Evolutionary conservation across 1,139 yeast genomes (phyloP), one percentile per base, ranked within the genome.

Genomic region (Pneumocystis carinii): DNA sequence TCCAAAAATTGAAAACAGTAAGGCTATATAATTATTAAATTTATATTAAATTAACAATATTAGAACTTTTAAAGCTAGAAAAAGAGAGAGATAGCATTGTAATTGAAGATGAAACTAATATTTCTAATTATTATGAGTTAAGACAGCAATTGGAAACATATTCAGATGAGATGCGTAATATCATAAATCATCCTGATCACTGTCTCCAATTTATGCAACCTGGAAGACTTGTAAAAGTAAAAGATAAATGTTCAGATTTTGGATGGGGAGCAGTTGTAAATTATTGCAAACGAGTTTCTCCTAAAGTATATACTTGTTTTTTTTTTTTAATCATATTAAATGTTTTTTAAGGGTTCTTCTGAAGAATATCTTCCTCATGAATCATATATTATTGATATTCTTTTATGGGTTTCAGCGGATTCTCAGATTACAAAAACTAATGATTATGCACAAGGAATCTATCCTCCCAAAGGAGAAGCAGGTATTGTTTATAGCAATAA

Each of bases 251-350:
- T n/a, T 65, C 64, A 24, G 87, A 90, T 68, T 94, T 90, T 72
- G 97, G 96, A 12, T 94, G 98, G 98, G 97, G 92, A 64, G 87
- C 88, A 73, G 92, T 90, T 27, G 84, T 88, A 8, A 82, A 84
- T 55, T 87, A 85, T 70, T 79, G 81, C 61, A 90, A 89, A 73
- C 81, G 97, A 73, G 76, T 75, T 36, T 81, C 66, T 6, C 69
- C 70, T 14, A 67, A 65, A 61, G 65, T 60, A 56, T 36, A 24
- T 62, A 29, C 17, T 29, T 32, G 8, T 32, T 38, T 61, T 39
- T 37, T 42, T 15, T n/a, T 38, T 8, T 24, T 12, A 37, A 19
- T 57, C 24, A 12, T 12, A 78, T 69, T 84, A 83, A 71, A 78
- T n/a, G n/a, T n/a, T 12, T 39, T 39, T 29, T 10, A 37, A 84